These are phyloP conservation scores for Delphinella strobiligena DNA, from an alignment of 2,329 filamentous ascomycete genomes.

Conservation along the genomic window DNA sequence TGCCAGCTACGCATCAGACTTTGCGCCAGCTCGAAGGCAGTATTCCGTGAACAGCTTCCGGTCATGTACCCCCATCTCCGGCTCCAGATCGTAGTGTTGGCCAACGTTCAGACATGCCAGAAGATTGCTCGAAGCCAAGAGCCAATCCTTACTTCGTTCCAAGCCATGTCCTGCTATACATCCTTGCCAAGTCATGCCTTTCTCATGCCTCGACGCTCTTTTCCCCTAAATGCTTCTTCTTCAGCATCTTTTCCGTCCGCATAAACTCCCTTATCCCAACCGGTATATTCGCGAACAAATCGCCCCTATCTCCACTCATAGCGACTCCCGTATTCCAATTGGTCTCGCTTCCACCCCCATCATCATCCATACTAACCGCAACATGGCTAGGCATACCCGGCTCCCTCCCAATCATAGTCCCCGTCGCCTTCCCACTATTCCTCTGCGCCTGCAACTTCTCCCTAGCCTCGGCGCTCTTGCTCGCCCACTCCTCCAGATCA, in stretches of 20 bases:
- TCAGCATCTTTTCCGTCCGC: slow-evolving; percentile 86
- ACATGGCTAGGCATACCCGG: slow-evolving; percentile 35
- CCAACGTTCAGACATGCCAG: too few relatives aligned
- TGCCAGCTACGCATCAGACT: too few relatives aligned
- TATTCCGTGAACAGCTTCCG: too few relatives aligned
- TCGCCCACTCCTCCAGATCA: slow-evolving; percentile 81
- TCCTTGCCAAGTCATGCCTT: too few relatives aligned
- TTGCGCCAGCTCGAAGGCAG: too few relatives aligned
- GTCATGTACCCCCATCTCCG: too few relatives aligned
- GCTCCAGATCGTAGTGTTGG: too few relatives aligned
- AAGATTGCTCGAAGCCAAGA: too few relatives aligned
- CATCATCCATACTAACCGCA: slow-evolving; percentile 60
- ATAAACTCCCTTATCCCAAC: slow-evolving; percentile 95
- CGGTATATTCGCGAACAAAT: slow-evolving; percentile 68
- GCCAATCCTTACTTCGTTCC: too few relatives aligned
- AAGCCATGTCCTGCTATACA: too few relatives aligned
- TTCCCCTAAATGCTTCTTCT: slow-evolving; percentile 40
- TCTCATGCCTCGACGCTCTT: too few relatives aligned
- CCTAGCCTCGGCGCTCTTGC: slow-evolving; percentile 52
- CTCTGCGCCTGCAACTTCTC: slow-evolving; percentile 30
- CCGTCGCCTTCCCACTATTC: slow-evolving; percentile 17
- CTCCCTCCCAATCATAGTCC: slow-evolving; percentile 23
- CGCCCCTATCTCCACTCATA: slow-evolving; percentile 25
- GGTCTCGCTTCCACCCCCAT: slow-evolving; percentile 61
- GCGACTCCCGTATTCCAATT: slow-evolving; percentile 45